A percentile compares a stretch with the other conserved stretches of the same genome.
phyloP scores from a whole-genome alignment of 1,139 yeast species.

The Pichia terricola region DNA sequence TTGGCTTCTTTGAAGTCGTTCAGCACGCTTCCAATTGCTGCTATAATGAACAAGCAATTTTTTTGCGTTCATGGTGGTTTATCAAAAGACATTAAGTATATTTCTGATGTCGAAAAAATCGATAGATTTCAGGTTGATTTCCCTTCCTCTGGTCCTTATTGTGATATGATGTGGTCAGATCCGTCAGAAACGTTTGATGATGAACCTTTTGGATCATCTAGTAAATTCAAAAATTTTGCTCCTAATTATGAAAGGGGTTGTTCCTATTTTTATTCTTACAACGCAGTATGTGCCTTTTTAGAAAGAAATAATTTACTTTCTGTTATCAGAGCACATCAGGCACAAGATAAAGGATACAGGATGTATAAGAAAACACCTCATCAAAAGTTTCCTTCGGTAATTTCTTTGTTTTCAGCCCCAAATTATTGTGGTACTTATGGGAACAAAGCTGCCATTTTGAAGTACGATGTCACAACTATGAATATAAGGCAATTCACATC shows the following conservation, averaged over 20 bases:
- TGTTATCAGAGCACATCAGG: conserved; percentile 92
- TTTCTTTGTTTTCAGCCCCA: conserved; percentile 94
- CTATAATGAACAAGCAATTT: conserved; percentile 88
- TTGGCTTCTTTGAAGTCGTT: conserved; percentile 73
- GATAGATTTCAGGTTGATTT: conserved; percentile 80
- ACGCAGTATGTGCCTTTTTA: conserved; percentile 74
- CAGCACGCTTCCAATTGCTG: conserved; percentile 85
- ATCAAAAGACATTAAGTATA: conserved; percentile 68
- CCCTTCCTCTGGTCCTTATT: conserved; percentile 89
- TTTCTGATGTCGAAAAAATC: conserved; percentile 60
- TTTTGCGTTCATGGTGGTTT: conserved; percentile 98
- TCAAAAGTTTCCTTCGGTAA: conserved; percentile 86
- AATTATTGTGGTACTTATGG: conserved; percentile 89
- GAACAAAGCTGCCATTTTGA: conserved; percentile 91
- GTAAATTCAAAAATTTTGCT: conserved; percentile 28
- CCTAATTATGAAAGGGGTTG: conserved; percentile 85
- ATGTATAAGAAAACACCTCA: conserved; percentile 83
- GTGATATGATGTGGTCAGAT: conserved; percentile 95
- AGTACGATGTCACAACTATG: conserved; percentile 86
- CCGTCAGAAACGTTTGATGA: conserved; percentile 81
- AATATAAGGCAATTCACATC: conserved; percentile 90
- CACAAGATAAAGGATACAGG: conserved; percentile 94
- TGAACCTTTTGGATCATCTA: conserved; percentile 38
- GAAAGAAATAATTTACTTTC: conserved; percentile 73
- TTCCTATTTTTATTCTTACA: conserved; percentile 80